These are phyloP conservation scores for Leccinum broughii DNA, from an alignment of 768 basidiomycete species.

Conservation along the genomic window DNA sequence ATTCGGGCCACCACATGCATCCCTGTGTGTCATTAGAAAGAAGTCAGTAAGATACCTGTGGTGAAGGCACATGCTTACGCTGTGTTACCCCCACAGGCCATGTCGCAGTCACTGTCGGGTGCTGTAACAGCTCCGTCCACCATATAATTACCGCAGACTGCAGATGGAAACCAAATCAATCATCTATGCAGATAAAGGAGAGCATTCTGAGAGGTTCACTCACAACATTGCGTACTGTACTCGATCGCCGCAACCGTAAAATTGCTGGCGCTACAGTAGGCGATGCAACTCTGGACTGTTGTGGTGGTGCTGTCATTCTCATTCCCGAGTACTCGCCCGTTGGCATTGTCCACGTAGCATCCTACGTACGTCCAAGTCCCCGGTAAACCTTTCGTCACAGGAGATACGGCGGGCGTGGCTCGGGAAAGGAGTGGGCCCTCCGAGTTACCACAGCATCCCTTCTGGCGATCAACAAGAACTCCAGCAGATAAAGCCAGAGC, in stretches of 20 bases:
- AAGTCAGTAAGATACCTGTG: background rate
- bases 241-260: constrained; percentile 73
- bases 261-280: constrained; percentile 51
- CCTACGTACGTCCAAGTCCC: constrained; percentile 57
- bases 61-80: constrained; percentile 42
- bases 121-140: constrained; percentile 58
- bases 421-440: background rate
- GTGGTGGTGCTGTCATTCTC: constrained; percentile 39
- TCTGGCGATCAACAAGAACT: background rate
- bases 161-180: background rate
- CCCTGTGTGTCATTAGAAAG: constrained; percentile 34
- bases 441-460: background rate
- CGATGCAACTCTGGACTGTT: constrained; percentile 68
- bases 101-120: constrained; percentile 57
- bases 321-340: constrained; percentile 59
- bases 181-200: background rate
- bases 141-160: constrained; percentile 72
- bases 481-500: background rate
- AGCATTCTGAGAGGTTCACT: constrained; percentile 19
- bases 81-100: constrained; percentile 70
- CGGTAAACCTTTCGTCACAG: constrained; percentile 54
- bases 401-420: constrained; percentile 12
- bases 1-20: constrained; percentile 74
- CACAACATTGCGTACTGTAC: constrained; percentile 54
- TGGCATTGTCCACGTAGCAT: constrained; percentile 72